phyloP scores from a whole-genome alignment of 2,329 filamentous ascomycete genomes.

The Plectosphaerella cucumerina region DNA sequence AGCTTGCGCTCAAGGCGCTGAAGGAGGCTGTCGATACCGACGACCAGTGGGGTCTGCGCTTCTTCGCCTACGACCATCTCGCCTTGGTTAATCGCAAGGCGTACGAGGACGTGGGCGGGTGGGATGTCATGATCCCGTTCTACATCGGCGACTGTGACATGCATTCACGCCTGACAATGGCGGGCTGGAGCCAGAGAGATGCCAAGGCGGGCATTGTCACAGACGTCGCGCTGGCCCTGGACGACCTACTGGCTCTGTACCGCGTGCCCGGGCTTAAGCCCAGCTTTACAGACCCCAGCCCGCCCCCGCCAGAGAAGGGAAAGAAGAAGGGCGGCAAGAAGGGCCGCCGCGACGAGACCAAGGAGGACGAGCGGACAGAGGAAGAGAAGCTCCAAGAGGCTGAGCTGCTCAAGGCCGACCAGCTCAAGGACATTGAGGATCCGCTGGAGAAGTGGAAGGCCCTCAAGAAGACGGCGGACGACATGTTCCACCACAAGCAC shows the following conservation, averaged over 20 bases:
- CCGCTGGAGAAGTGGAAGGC: conserved; percentile 5
- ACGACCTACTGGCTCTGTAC: conserved; percentile 42
- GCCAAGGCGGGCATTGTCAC: conserved; percentile 36
- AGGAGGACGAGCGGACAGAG: conserved; percentile 9
- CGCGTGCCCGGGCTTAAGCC: conserved; percentile 32
- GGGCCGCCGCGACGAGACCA: conserved; percentile 2
- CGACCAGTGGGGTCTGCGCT: conserved; percentile 45
- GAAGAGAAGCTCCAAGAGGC: not conserved
- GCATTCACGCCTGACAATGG: conserved; percentile 44
- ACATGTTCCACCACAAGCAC: conserved; percentile 39
- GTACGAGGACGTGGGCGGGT: conserved; percentile 46
- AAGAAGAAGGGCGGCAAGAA: conserved; percentile 2
- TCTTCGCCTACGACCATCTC: conserved; percentile 56
- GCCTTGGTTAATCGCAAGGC: conserved; percentile 51
- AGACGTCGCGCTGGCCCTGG: conserved; percentile 39
- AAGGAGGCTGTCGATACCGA: conserved; percentile 22
- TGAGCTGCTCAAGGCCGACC: conserved; percentile 2
- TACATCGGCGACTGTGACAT: conserved; percentile 56
- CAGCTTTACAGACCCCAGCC: conserved; percentile 32
- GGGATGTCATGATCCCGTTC: conserved; percentile 55
- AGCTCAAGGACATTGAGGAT: not conserved
- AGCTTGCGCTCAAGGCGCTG: conserved; percentile 31
- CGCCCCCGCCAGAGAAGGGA: conserved; percentile 10
- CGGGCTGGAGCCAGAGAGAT: conserved; percentile 35
- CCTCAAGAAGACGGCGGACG: conserved; percentile 15